These are phyloP conservation scores for Dendrobium catenatum DNA, from an alignment of 106 monocot species.

Conservation along the genomic window DNA sequence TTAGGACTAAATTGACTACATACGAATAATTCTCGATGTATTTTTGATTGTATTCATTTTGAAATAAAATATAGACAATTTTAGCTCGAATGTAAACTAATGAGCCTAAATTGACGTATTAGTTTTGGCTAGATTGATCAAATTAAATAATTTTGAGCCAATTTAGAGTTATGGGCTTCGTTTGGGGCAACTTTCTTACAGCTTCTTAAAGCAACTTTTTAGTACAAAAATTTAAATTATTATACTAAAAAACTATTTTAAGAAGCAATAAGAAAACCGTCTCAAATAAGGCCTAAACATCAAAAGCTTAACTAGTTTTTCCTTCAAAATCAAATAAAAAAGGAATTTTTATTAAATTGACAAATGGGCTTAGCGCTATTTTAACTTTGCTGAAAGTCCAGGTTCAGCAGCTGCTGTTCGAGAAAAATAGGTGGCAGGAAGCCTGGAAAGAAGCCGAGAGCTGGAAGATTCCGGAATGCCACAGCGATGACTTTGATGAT, in stretches of 20 bases:
- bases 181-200: too few relatives aligned
- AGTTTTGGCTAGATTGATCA: neutral
- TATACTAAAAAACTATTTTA: too few relatives aligned
- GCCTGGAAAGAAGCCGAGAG: constrained; percentile 23
- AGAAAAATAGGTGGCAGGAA: constrained; percentile 6
- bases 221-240: too few relatives aligned
- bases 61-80: too few relatives aligned
- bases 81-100: too few relatives aligned
- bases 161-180: neutral
- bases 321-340: neutral
- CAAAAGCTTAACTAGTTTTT: neutral
- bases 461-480: constrained; percentile 31
- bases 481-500: constrained; percentile 30
- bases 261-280: too few relatives aligned
- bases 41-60: too few relatives aligned
- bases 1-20: too few relatives aligned
- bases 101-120: too few relatives aligned
- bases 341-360: neutral
- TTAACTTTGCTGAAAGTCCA: constrained; percentile 8
- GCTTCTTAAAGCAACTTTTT: too few relatives aligned
- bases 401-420: constrained; percentile 39
- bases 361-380: neutral
- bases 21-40: too few relatives aligned
- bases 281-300: neutral
- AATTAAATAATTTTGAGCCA: neutral